A percentile compares a stretch with the other conserved stretches of the same genome.
These are phyloP conservation scores for Globisporangium iwayamae DNA, from an alignment of 352 stramenopile species.

Conservation along the genomic window DNA sequence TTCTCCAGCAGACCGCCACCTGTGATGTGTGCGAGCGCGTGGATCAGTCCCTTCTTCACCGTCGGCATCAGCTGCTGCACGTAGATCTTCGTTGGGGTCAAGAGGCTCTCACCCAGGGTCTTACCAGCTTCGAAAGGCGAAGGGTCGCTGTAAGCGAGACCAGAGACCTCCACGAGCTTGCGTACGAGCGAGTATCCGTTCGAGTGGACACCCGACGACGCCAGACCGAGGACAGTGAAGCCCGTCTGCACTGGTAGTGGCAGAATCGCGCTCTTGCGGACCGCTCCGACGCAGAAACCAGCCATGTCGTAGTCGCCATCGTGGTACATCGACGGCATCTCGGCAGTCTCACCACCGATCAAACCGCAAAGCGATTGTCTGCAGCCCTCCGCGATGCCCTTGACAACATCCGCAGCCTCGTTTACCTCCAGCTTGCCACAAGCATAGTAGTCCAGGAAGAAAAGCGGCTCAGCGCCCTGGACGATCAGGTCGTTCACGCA, in stretches of 20 bases:
- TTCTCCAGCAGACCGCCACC: conserved; percentile 98
- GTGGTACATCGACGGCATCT: conserved; percentile 99
- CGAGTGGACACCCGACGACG: conserved; percentile 96
- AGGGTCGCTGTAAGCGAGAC: conserved; percentile 72
- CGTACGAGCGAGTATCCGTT: conserved; percentile 99
- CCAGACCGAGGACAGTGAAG: conserved; percentile 94
- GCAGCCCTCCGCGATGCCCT: conserved; percentile 97
- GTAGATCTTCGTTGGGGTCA: conserved; percentile 98
- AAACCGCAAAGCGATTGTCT: conserved; percentile 94
- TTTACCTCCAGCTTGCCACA: conserved; percentile 95
- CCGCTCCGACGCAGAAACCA: conserved; percentile 97
- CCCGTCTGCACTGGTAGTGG: conserved; percentile 86
- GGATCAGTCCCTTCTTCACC: conserved; percentile 76
- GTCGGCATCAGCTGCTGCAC: conserved; percentile 88
- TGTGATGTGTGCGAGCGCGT: conserved; percentile 98
- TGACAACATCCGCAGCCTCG: conserved; percentile 93
- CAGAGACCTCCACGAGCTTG: conserved; percentile 93
- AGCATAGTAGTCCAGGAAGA: conserved; percentile 99
- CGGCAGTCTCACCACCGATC: conserved; percentile 96
- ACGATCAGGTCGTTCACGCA: conserved; percentile 99
- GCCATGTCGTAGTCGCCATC: conserved; percentile 98
- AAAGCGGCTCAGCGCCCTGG: conserved; percentile 97
- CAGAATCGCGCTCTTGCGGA: conserved; percentile 83
- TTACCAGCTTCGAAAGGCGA: conserved; percentile 74
- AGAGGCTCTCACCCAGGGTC: conserved; percentile 92